phyloP scores from a whole-genome alignment of 352 stramenopile species.

The Phytophthora pinifolia region DNA sequence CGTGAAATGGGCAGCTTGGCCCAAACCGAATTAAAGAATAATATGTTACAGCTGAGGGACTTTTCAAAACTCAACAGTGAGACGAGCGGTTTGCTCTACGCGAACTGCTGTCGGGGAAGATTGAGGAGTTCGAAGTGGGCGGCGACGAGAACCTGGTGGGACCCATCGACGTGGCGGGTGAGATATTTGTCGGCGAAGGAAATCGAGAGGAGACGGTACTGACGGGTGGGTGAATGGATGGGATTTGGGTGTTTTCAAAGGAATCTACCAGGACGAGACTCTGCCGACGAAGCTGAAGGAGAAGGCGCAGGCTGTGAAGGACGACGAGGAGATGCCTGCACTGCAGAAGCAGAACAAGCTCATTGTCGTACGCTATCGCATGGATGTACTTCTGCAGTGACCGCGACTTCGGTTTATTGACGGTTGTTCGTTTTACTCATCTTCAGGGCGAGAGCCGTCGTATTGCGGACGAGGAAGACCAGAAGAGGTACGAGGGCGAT shows the following conservation, averaged over 20 bases:
- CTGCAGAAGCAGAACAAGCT: constrained; percentile 89
- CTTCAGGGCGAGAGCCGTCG: constrained; percentile 72
- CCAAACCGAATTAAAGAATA: too few relatives aligned
- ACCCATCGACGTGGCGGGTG: constrained; percentile 70
- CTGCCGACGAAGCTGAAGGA: constrained; percentile 37
- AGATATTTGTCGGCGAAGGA: not conserved
- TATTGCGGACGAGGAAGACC: constrained; percentile 83
- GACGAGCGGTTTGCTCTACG: too few relatives aligned
- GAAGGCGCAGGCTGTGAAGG: constrained; percentile 39
- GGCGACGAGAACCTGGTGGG: constrained; percentile 75
- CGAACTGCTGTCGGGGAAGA: constrained; percentile 83
- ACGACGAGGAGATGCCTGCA: constrained; percentile 32
- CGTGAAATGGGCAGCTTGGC: too few relatives aligned
- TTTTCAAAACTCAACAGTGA: too few relatives aligned
- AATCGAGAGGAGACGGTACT: too few relatives aligned
- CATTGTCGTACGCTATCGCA: constrained; percentile 49
- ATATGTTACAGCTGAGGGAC: too few relatives aligned
- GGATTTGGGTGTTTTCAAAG: constrained; percentile 9
- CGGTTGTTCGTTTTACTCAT: constrained; percentile 3
- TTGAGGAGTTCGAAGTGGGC: constrained; percentile 84
- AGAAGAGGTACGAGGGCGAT: constrained; percentile 52
- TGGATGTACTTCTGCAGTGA: not conserved
- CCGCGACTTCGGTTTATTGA: not conserved
- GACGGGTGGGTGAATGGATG: too few relatives aligned
- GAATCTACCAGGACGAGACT: constrained; percentile 69